phyloP scores from a whole-genome alignment of 2,329 filamentous ascomycete species.

The Sporothrix euskadiensis region DNA sequence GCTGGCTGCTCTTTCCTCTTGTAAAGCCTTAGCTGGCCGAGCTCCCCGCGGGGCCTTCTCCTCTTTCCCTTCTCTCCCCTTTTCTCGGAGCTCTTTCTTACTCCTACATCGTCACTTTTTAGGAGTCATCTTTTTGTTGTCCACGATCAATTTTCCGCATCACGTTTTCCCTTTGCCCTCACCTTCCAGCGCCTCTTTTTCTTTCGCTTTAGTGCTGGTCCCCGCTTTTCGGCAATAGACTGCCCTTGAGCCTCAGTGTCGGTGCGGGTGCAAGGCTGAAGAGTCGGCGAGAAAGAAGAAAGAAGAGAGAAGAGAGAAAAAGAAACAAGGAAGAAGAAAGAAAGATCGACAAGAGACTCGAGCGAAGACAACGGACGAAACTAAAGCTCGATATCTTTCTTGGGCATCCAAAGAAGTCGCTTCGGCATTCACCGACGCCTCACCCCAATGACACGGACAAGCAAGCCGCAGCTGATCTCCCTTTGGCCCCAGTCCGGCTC shows the following conservation, averaged over 20 bases:
- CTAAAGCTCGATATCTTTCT: background rate
- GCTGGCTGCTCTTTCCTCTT: slow-evolving; percentile 3
- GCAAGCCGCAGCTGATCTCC: background rate
- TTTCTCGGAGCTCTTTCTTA: background rate
- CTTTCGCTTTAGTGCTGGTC: slow-evolving; percentile 12
- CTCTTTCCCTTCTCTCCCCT: background rate
- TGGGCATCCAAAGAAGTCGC: background rate
- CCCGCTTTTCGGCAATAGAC: slow-evolving; percentile 23
- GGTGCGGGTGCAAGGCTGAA: slow-evolving; percentile 19
- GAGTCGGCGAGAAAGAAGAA: background rate
- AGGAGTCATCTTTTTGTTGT: slow-evolving; percentile 5
- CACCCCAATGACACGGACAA: slow-evolving; percentile 3
- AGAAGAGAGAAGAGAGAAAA: background rate
- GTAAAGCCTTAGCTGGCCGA: slow-evolving; percentile 17
- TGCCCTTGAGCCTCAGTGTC: background rate
- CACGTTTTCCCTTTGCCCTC: background rate
- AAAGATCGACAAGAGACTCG: background rate
- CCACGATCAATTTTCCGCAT: background rate
- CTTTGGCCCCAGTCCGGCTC: background rate
- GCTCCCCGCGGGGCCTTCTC: background rate
- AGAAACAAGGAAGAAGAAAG: background rate
- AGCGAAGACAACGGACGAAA: background rate
- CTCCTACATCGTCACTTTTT: slow-evolving; percentile 16
- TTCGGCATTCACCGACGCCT: slow-evolving; percentile 7
- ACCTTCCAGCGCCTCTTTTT: background rate